Evolutionary conservation across 2,329 filamentous ascomycete genomes (phyloP).

Genomic region (Didymellaceae sp.): DNA sequence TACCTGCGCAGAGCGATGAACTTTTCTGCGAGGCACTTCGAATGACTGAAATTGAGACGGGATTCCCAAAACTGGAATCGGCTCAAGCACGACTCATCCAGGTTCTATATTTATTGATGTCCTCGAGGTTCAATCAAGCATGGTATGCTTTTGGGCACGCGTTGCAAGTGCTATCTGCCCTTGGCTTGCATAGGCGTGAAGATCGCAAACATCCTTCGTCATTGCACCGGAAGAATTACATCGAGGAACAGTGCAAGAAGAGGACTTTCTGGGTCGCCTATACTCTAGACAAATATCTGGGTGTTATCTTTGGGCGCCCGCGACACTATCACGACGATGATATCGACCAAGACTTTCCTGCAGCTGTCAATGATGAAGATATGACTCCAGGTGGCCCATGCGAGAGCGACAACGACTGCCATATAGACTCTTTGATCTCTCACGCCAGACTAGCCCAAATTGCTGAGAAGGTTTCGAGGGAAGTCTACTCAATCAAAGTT

Average conservation of each 20-base stretch:
- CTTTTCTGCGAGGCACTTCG: conserved; percentile 50
- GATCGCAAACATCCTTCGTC: conserved; percentile 35
- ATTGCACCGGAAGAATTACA: conserved; percentile 47
- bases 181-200: conserved; percentile 52
- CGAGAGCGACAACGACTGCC: conserved; percentile 52
- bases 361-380: conserved; percentile 63
- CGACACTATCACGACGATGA: conserved; percentile 67
- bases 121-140: conserved; percentile 64
- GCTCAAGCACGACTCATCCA: conserved; percentile 64
- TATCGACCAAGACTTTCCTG: conserved; percentile 66
- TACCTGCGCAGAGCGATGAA: conserved; percentile 45
- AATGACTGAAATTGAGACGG: conserved; percentile 56
- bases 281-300: conserved; percentile 66
- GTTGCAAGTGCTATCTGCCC: conserved; percentile 57
- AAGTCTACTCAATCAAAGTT: conserved; percentile 42
- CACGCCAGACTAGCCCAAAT: conserved; percentile 52
- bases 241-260: conserved; percentile 60
- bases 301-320: conserved; percentile 65
- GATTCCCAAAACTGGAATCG: conserved; percentile 60
- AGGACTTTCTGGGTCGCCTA: conserved; percentile 69
- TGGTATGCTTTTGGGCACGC: conserved; percentile 66
- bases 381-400: conserved; percentile 55
- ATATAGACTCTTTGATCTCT: conserved; percentile 58
- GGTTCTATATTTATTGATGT: conserved; percentile 63
- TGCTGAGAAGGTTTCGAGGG: conserved; percentile 38